A percentile compares a stretch with the other conserved stretches of the same genome.
These are phyloP conservation scores for Aspergillus homomorphus DNA, from an alignment of 495 filamentous ascomycete species.

Conservation along the genomic window DNA sequence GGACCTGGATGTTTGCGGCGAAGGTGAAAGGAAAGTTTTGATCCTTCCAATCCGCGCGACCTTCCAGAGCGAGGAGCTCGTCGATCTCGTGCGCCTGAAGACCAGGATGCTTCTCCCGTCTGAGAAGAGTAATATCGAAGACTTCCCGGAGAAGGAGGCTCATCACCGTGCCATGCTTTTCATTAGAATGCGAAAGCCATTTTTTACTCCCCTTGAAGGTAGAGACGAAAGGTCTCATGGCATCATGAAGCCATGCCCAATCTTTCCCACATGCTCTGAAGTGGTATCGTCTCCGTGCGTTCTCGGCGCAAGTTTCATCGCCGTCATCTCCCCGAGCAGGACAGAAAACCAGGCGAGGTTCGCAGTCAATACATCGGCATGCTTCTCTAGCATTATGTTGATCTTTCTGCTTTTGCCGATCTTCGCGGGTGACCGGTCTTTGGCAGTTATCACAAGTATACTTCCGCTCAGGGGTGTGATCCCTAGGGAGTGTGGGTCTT, in stretches of 20 bases:
- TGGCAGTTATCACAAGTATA: constrained; percentile 29
- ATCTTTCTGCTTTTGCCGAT: not conserved
- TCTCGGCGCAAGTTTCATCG: constrained; percentile 19
- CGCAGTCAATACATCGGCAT: constrained; percentile 5
- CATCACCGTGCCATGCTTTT: constrained; percentile 27
- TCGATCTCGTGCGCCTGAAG: constrained; percentile 34
- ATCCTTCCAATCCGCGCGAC: constrained; percentile 9
- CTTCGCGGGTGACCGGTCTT: not conserved
- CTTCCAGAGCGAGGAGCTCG: constrained; percentile 29
- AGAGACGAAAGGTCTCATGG: constrained; percentile 23
- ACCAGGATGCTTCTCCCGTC: constrained; percentile 21
- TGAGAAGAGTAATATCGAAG: constrained; percentile 34
- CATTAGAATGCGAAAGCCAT: constrained; percentile 28
- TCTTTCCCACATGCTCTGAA: constrained; percentile 29
- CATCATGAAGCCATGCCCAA: constrained; percentile 36
- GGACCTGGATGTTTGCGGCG: constrained; percentile 34
- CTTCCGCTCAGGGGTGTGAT: not conserved
- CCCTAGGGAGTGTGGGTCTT: constrained; percentile 1
- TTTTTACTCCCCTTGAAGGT: constrained; percentile 1
- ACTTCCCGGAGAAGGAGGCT: constrained; percentile 34
- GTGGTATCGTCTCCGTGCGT: constrained; percentile 27
- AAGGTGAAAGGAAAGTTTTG: constrained; percentile 33
- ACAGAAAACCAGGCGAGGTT: constrained; percentile 15
- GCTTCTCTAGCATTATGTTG: not conserved
- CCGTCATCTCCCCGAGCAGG: not conserved